Conservation (phyloP, 352 stramenopile genomes). For the Globisporangium acanthophoron region DNA sequence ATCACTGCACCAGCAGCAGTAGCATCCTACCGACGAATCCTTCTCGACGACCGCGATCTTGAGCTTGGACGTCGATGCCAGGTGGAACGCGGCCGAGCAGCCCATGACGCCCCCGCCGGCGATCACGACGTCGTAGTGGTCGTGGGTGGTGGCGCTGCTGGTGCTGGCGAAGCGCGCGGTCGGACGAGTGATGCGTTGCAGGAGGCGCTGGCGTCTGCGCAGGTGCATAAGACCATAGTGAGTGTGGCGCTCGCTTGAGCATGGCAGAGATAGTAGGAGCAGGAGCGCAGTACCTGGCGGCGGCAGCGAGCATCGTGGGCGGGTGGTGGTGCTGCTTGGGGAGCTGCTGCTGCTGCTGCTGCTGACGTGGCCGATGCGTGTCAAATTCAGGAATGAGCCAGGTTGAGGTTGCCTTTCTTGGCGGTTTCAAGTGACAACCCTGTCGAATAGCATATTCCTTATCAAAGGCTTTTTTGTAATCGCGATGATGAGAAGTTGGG, state of each 20-base stretch:
- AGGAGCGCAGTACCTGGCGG: not conserved
- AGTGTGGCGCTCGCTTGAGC: not conserved
- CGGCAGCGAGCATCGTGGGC: not conserved
- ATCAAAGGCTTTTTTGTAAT: not conserved
- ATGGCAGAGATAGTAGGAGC: no score
- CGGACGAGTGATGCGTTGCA: not conserved
- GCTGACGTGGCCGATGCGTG: not conserved
- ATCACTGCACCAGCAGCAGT: not conserved
- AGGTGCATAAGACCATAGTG: not conserved
- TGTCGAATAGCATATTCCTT: not conserved
- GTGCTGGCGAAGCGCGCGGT: slow-evolving; percentile 6
- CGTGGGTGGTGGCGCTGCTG: not conserved
- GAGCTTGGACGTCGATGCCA: slow-evolving; percentile 60
- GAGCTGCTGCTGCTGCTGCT: no score
- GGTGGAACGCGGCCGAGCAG: slow-evolving; percentile 82
- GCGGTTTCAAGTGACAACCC: not conserved
- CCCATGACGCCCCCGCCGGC: slow-evolving; percentile 79
- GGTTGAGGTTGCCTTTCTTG: not conserved
- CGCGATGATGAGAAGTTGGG: not conserved
- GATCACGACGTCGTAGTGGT: slow-evolving; percentile 74
- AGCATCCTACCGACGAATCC: slow-evolving; percentile 44
- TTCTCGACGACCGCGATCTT: slow-evolving; percentile 75
- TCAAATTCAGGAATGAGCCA: not conserved
- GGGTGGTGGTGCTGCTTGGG: no score
- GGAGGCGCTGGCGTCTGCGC: not conserved